Evolutionary conservation across 495 filamentous ascomycete species (phyloP), one percentile per base, ranked within the genome.

Genomic region (Daldinia childiae): DNA sequence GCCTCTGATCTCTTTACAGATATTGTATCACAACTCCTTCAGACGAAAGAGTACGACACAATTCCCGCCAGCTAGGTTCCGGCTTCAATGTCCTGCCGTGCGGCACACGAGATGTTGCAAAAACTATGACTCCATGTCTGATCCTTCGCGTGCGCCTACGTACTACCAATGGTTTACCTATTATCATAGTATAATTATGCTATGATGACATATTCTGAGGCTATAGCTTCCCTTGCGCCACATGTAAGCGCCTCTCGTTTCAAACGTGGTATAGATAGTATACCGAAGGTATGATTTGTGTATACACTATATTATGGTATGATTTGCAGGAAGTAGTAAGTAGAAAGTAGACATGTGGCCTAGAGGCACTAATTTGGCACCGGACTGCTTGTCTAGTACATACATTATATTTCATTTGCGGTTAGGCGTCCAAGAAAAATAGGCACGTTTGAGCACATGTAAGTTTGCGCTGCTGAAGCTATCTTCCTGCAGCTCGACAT

Each of bases 401-500:
- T n/a, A 27, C 5, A 29, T 30, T 27, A 29, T 30, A 14, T 54
- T 27, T 29, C 26, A 54, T 21, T 29, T 29, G 26, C 11, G 50
- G 50, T 54, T 54, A 54, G 50, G 12, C 27, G 14, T 15, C 50
- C 24, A 54, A 54, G 50, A 54, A 30, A 9, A 30, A 9, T 54
- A n/a, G 50, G 43, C 43, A 48, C 19, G 43, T 48, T 48, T 48
- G 43, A 48, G 43, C 43, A 24, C 51, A 15, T 58, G 56, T 63
- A 58, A 32, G 69, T 66, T 61, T 58, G 38, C 51, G 62, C 38
- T 61, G 27, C 54, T 63, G 59, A 72, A 73, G 57, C 70, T 62
- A 61, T 68, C 55, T 32, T 74, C 57, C 52, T 74, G 67, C 72
- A 71, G 12, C 68, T 74, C 68, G 67, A 71, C 72, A 74, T 74